Evolutionary conservation across 1,139 yeast genomes (phyloP), one percentile per base, ranked within the genome.

Genomic region (Suhomyces choctaworum): DNA sequence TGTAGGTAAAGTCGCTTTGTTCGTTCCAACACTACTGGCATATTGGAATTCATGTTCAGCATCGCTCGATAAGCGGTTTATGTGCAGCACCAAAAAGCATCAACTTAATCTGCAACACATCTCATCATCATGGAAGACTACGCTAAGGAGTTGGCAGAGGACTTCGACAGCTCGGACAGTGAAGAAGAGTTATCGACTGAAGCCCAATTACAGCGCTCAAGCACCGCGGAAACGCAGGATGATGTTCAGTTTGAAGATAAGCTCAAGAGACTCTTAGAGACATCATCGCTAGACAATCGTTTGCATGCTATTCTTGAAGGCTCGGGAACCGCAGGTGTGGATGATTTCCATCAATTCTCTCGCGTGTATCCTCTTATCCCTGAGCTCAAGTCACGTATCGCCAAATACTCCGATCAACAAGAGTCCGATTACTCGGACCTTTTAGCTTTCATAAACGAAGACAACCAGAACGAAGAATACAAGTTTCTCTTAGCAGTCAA

Each of bases 401-500:
- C 36, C 9, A 46, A 44, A 11, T 67, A 57, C 41, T 42, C 56
- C 10, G 46, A 52, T 26, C 45, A 47, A 10, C 48, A 50, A 15
- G 57, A 53, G 17, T 52, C 62, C 1, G 75, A 69, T 42, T 67
- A 60, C 42, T 47, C 62, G 31, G 65, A 64, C 21, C 54, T 70
- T 11, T 40, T 67, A 11, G 53, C 67, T 5, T 51, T 56, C 15
- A 48, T 67, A 7, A 59, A 59, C 32, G 52, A 63, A 28, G 75
- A 64, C 19, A 47, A 45, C 29, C 54, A 50, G 25, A 51, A 51
- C 15, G 64, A 66, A 6, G 80, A 76, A 47, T 74, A 73, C 51
- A 57, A 64, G 21, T 68, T 84, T 31, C 60, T 85, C 7, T 64
- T 75, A 4, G 60, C 64, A 11, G 72, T 84, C 7, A 86, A 83